A percentile compares a stretch with the other conserved stretches of the same genome.
phyloP scores from a whole-genome alignment of 1,139 yeast species.

The Blastobotrys capitulatus region DNA sequence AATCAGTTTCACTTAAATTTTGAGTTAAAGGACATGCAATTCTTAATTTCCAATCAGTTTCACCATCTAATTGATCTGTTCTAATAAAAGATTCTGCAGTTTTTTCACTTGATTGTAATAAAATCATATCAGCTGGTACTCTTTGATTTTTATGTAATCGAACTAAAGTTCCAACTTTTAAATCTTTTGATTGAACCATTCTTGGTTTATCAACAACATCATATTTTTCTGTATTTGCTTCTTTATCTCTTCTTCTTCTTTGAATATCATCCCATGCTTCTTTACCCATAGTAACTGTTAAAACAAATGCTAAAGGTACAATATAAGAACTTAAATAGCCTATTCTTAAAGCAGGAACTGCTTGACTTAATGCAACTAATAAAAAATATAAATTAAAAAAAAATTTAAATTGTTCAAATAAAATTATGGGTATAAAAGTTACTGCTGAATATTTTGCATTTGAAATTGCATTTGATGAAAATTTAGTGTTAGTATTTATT shows the following conservation, averaged over 20 bases:
- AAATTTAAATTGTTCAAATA: constrained; percentile 94
- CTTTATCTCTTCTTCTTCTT: constrained; percentile 83
- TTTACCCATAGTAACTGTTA: constrained; percentile 87
- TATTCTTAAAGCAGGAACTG: constrained; percentile 83
- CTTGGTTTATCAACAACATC: constrained; percentile 51
- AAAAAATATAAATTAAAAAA: constrained; percentile 91
- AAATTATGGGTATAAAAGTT: constrained; percentile 80
- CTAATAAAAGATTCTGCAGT: constrained; percentile 88
- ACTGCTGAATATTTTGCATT: constrained; percentile 92
- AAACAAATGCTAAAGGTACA: constrained; percentile 89
- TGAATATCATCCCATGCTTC: constrained; percentile 94
- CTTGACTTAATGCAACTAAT: constrained; percentile 89
- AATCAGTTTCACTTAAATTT: constrained; percentile 42
- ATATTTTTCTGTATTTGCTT: constrained; percentile 77
- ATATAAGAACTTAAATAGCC: constrained; percentile 91
- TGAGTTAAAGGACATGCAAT: constrained; percentile 75
- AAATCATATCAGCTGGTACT: constrained; percentile 87
- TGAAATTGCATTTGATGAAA: constrained; percentile 77
- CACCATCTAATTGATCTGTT: constrained; percentile 98
- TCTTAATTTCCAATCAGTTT: constrained; percentile 93
- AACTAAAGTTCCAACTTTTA: constrained; percentile 86
- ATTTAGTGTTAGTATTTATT: constrained; percentile 27
- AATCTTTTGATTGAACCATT: constrained; percentile 53
- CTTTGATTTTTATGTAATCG: constrained; percentile 74
- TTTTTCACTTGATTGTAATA: constrained; percentile 75